phyloP scores from a whole-genome alignment of 768 basidiomycete species.

The Obba rivulosa region DNA sequence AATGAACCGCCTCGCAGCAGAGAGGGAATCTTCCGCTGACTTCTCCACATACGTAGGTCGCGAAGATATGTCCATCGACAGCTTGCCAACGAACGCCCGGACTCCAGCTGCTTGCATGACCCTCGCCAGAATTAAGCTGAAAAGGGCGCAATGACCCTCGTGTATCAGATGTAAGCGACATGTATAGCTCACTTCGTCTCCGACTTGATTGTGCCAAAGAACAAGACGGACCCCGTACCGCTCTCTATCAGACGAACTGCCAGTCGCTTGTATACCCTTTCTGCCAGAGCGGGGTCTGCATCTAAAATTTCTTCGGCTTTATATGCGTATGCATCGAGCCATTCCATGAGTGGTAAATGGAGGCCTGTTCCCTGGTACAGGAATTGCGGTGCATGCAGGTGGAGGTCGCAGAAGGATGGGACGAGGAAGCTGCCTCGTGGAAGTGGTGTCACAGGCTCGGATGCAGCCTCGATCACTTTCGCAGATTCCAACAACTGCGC shows the following conservation, averaged over 20 bases:
- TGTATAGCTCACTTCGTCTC: slow-evolving; percentile 68
- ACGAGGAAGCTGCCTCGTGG: slow-evolving; percentile 59
- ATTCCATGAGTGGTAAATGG: slow-evolving; percentile 78
- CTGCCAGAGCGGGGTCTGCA: slow-evolving; percentile 50
- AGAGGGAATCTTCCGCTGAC: slow-evolving; percentile 43
- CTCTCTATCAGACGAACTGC: slow-evolving; percentile 60
- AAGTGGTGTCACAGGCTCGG: slow-evolving; percentile 24
- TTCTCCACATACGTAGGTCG: slow-evolving; percentile 67
- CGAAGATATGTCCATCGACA: slow-evolving; percentile 83
- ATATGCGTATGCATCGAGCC: slow-evolving; percentile 80
- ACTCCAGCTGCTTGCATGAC: slow-evolving; percentile 68
- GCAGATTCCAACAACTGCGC: slow-evolving; percentile 31
- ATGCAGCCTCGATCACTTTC: slow-evolving; percentile 21
- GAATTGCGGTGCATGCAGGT: slow-evolving; percentile 87
- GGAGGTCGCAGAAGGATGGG: slow-evolving; percentile 80
- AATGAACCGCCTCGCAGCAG: slow-evolving; percentile 53
- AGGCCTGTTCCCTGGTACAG: slow-evolving; percentile 84
- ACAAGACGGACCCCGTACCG: slow-evolving; percentile 71
- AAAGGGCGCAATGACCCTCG: neutral
- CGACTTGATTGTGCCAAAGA: slow-evolving; percentile 81
- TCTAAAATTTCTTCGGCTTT: slow-evolving; percentile 78
- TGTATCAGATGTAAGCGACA: neutral
- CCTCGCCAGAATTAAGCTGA: slow-evolving; percentile 72
- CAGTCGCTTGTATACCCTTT: slow-evolving; percentile 61
- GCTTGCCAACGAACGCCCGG: slow-evolving; percentile 81